Evolutionary conservation across 2,329 filamentous ascomycete species (phyloP), one percentile per base, ranked within the genome.

Genomic region (Chlorencoelia australis): DNA sequence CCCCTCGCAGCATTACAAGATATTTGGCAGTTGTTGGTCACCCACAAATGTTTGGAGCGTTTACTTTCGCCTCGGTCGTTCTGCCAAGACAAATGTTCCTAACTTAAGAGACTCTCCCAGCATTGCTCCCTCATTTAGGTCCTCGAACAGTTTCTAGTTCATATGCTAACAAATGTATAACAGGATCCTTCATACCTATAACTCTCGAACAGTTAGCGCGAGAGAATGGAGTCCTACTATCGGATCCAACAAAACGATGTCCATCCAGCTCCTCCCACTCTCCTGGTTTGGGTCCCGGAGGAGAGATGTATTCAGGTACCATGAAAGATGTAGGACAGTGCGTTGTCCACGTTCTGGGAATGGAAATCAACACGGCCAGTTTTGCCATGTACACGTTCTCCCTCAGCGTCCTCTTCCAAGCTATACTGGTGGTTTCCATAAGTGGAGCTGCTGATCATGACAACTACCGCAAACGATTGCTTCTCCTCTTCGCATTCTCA

Each of bases 321-420:
- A 28, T 46, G 49, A 50, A 58, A 48, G 45, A 67, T 47, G 65
- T 66, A 27, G 69, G 68, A 32, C 85, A 93, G 57, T 98, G 91
- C 55, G 67, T 96, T 41, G 76, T 96, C 41, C 75, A 80, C 45
- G 67, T 96, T 4, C 64, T 94, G 16, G 89, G 89, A 5, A 59
- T 82, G 41, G 80, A 94, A 53, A 80, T 98, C 63, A 96, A 96
- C 60, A 95, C 89, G 1, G 88, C 89, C 22, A 93, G 84, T 59
- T 95, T 96, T 59, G 89, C 87, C 57, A 94, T 96, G 86, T 96
- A 96, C 62, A 95, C 87, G 2, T 98, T 98, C 61, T 94, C 87
- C 40, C 67, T 93, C 53, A 93, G 85, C 56, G 91, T 98, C 2
- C 61, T 95, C 14, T 60, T 95, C 8, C 91, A 98, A 58, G 83